Evolutionary conservation across 2,329 filamentous ascomycete species (phyloP), one percentile per base, ranked within the genome.

Genomic region (Trematosphaeria pertusa): DNA sequence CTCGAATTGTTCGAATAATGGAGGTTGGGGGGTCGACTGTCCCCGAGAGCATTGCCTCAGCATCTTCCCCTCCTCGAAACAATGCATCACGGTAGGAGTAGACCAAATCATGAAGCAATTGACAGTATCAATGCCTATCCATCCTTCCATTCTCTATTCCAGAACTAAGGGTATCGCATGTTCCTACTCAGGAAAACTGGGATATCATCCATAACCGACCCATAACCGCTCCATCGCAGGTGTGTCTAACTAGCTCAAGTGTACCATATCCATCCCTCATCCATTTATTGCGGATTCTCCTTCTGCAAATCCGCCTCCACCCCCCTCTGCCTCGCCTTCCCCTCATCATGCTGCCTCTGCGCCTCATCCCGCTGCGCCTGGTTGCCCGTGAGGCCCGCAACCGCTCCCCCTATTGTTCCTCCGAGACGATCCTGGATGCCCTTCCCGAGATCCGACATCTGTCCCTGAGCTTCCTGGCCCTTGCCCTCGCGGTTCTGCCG

Each of bases 291-390:
- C 6, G 52, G 48, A 21, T 46, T 82, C 78, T 89, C 78, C 82
- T 90, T 92, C 73, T 87, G 76, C 46, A 96, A 80, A 65, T 96
- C 91, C 28, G 81, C 76, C 81, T 96, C 91, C 1, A 87, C 91
- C 38, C 91, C 88, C 15, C 91, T 83, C 81, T 96, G 88, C 65
- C 84, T 80, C 15, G 88, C 89, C 85, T 94, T 96, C 56, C 91
- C 92, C 56, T 83, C 75, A 62, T 94, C 91, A 65, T 94, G 91
- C 73, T 87, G 77, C 58, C 79, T 70, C 70, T 88, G 78, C 65
- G 85, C 88, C 68, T 84, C 82, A 37, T 77, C 71, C 78, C 92
- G 80, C 49, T 84, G 83, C 20, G 77, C 72, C 37, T 78, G 76
- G 69, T 95, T 86, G 14, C 91, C 91, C 2, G 85, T 88, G 11